phyloP scores from a whole-genome alignment of 805 yeast genomes.

The Metschnikowia rubicola region DNA sequence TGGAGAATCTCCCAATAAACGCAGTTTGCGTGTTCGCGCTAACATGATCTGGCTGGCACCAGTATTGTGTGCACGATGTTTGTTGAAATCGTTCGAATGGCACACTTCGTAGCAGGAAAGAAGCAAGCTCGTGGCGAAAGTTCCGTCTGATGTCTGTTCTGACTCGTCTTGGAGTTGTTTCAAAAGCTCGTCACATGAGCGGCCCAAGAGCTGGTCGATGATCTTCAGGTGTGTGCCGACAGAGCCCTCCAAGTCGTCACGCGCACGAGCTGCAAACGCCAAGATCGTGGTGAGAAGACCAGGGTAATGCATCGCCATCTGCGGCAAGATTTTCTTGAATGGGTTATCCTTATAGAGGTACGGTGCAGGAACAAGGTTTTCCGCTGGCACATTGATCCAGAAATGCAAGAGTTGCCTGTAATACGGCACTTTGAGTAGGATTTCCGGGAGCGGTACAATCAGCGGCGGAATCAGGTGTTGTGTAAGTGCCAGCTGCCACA shows the following conservation, averaged over 20 bases:
- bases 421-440: constrained; percentile 54
- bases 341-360: constrained; percentile 59
- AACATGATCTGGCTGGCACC: constrained; percentile 60
- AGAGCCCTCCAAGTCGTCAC: constrained; percentile 24
- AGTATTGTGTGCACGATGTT: constrained; percentile 62
- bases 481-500: not conserved
- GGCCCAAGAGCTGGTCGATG: constrained; percentile 49
- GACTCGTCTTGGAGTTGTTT: constrained; percentile 45
- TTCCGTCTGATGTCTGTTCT: constrained; percentile 60
- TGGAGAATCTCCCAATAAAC: not conserved
- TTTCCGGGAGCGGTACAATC: constrained; percentile 50
- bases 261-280: constrained; percentile 37
- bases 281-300: constrained; percentile 56
- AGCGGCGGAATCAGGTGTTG: constrained; percentile 28
- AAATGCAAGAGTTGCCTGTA: constrained; percentile 62
- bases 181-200: constrained; percentile 57
- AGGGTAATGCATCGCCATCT: constrained; percentile 59
- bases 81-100: constrained; percentile 41
- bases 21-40: constrained; percentile 1
- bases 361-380: constrained; percentile 64
- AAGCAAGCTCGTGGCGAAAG: constrained; percentile 59
- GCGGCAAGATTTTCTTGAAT: constrained; percentile 60
- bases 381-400: constrained; percentile 59
- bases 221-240: constrained; percentile 35
- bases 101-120: constrained; percentile 54